Conservation (phyloP, 805 yeast genomes). For the Myxozyma melibiosi region DNA sequence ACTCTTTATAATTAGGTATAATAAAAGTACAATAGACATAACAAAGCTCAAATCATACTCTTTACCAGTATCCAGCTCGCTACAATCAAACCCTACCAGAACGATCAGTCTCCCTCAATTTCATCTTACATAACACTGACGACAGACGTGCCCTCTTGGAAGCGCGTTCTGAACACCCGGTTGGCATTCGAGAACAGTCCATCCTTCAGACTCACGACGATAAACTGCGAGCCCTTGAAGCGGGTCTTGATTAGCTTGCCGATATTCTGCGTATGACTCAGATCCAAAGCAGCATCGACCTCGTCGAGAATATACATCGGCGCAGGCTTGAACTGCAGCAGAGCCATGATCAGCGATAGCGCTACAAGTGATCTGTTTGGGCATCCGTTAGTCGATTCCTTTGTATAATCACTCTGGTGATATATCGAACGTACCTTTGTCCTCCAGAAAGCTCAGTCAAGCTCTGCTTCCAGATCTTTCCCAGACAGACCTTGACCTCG, state of each 20-base stretch:
- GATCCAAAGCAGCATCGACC: slow-evolving; percentile 97
- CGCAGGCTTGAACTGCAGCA: slow-evolving; percentile 94
- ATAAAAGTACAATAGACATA: no score
- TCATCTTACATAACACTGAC: slow-evolving; percentile 46
- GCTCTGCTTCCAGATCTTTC: slow-evolving; percentile 94
- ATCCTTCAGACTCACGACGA: slow-evolving; percentile 93
- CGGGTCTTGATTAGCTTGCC: slow-evolving; percentile 95
- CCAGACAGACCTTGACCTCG: slow-evolving; percentile 85
- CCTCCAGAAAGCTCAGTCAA: slow-evolving; percentile 96
- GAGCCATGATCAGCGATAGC: slow-evolving; percentile 84
- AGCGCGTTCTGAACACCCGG: slow-evolving; percentile 86
- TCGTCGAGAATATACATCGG: slow-evolving; percentile 98
- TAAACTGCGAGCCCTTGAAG: slow-evolving; percentile 93
- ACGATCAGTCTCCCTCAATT: neutral
- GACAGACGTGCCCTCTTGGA: slow-evolving; percentile 95
- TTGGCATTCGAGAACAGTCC: slow-evolving; percentile 99
- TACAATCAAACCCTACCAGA: no score
- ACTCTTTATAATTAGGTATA: no score
- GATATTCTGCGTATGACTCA: slow-evolving; percentile 95
- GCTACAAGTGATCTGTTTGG: slow-evolving; percentile 73
- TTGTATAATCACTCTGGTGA: neutral
- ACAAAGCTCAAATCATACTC: no score
- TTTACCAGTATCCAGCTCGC: no score
- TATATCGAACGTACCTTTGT: slow-evolving; percentile 53
- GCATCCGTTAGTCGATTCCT: neutral